Percentiles rank a stretch among this genome's conserved stretches.
Conservation (phyloP, 495 filamentous ascomycete genomes). For the Hypoxylon rickii region DNA sequence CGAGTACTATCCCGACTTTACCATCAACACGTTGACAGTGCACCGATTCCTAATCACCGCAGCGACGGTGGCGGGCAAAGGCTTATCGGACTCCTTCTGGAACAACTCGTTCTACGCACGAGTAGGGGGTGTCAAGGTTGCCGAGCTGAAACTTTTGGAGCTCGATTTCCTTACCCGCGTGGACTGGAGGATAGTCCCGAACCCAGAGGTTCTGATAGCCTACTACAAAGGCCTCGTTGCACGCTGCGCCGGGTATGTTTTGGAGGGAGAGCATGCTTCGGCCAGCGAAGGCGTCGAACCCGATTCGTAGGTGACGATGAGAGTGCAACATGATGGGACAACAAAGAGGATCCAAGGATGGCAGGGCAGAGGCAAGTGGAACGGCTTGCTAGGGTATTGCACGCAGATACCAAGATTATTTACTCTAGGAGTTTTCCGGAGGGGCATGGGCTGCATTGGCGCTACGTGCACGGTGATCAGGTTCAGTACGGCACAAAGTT, state of each 20-base stretch:
- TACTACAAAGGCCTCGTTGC: slow-evolving; percentile 89
- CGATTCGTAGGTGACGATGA: slow-evolving; percentile 20
- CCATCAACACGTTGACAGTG: slow-evolving; percentile 90
- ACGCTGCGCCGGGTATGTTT: slow-evolving; percentile 50
- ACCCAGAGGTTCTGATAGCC: slow-evolving; percentile 87
- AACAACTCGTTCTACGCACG: slow-evolving; percentile 94
- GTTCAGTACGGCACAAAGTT: slow-evolving; percentile 4
- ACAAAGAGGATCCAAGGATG: background rate
- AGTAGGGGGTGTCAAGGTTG: slow-evolving; percentile 87
- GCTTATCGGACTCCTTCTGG: slow-evolving; percentile 95
- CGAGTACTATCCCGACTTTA: slow-evolving; percentile 88
- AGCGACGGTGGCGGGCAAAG: slow-evolving; percentile 93
- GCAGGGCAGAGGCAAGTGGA: slow-evolving; percentile 1
- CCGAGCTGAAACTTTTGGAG: slow-evolving; percentile 89
- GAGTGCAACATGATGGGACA: slow-evolving; percentile 9
- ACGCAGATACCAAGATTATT: slow-evolving; percentile 10
- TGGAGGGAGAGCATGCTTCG: slow-evolving; percentile 42
- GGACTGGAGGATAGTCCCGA: slow-evolving; percentile 95
- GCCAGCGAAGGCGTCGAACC: slow-evolving; percentile 24
- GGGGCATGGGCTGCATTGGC: slow-evolving; percentile 28
- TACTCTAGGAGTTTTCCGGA: slow-evolving; percentile 14
- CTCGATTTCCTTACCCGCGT: slow-evolving; percentile 89
- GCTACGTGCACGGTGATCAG: slow-evolving; percentile 17
- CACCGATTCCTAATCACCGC: slow-evolving; percentile 96
- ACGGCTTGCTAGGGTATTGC: slow-evolving; percentile 3